A percentile compares a stretch with the other conserved stretches of the same genome.
Conservation (phyloP, 495 filamentous ascomycete genomes). For the Penicillium mononematosum region DNA sequence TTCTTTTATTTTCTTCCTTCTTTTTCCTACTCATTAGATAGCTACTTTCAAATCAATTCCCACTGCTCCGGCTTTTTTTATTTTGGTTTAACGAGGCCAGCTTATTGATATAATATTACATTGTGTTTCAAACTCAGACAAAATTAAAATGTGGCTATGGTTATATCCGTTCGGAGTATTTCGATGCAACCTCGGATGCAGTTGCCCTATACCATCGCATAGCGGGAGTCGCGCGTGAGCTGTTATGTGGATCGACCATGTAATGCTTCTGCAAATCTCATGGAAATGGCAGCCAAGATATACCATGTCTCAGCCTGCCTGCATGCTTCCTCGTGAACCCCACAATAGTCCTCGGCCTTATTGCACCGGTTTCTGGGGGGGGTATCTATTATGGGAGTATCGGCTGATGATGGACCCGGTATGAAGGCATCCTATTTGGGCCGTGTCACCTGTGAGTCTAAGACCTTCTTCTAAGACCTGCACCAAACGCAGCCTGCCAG, state of each 20-base stretch:
- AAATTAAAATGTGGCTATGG: constrained; percentile 7
- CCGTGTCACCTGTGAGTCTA: constrained; percentile 16
- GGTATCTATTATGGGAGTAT: neutral
- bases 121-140: neutral
- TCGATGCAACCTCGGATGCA: constrained; percentile 20
- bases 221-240: constrained; percentile 2
- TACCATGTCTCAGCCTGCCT: constrained; percentile 3
- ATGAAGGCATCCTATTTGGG: constrained; percentile 1
- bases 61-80: neutral
- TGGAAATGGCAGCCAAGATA: constrained; percentile 3
- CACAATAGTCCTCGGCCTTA: constrained; percentile 7
- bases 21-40: neutral
- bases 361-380: constrained; percentile 8
- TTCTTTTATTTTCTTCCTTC: neutral
- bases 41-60: neutral
- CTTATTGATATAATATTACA: neutral
- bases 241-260: constrained; percentile 3
- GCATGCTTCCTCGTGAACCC: constrained; percentile 1
- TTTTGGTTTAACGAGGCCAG: neutral
- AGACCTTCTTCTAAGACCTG: constrained; percentile 33
- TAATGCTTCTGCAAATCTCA: neutral
- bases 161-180: constrained; percentile 1
- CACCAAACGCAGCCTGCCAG: constrained; percentile 8
- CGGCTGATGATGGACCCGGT: neutral
- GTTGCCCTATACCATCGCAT: constrained; percentile 4